Evolutionary conservation across 1,284 basidiomycete genomes (phyloP).

Genomic region (Dichomitus squalens): DNA sequence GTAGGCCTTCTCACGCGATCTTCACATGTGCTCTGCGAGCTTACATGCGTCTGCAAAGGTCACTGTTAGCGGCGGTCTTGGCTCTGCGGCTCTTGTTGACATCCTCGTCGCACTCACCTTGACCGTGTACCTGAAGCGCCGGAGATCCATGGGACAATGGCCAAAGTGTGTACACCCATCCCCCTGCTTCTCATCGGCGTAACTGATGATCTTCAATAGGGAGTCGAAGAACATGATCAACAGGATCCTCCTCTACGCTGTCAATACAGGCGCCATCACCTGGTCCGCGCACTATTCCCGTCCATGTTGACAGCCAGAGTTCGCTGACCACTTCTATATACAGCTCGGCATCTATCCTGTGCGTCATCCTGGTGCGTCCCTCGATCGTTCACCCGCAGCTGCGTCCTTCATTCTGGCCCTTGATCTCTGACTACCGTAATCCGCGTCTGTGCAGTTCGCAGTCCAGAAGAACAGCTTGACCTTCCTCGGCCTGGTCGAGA

Average conservation of each 20-base stretch:
- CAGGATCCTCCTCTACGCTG: conserved; percentile 18
- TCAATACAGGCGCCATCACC: conserved; percentile 24
- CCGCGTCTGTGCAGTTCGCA: conserved; percentile 10
- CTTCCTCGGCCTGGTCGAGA: conserved; percentile 23
- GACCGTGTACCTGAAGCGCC: conserved; percentile 19
- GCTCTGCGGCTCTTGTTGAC: conserved; percentile 22
- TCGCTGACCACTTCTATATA: neutral
- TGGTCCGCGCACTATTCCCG: conserved; percentile 4
- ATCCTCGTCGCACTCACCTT: conserved; percentile 19
- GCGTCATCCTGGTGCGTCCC: conserved; percentile 17
- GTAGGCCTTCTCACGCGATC: neutral
- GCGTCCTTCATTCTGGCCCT: neutral
- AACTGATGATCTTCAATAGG: neutral
- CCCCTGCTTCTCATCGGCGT: neutral
- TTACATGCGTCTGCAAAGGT: conserved; percentile 2
- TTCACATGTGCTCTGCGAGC: neutral
- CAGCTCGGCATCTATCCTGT: conserved; percentile 19
- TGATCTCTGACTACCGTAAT: neutral
- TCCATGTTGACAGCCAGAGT: neutral
- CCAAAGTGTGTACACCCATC: conserved; percentile 11
- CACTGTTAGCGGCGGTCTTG: conserved; percentile 21
- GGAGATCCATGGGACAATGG: conserved; percentile 7
- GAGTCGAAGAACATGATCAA: conserved; percentile 20
- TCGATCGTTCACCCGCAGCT: neutral
- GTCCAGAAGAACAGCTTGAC: conserved; percentile 20